Evolutionary conservation across 345 rosid species (phyloP), one percentile per base, ranked within the genome.

Genomic region (Citrus unshiu): DNA sequence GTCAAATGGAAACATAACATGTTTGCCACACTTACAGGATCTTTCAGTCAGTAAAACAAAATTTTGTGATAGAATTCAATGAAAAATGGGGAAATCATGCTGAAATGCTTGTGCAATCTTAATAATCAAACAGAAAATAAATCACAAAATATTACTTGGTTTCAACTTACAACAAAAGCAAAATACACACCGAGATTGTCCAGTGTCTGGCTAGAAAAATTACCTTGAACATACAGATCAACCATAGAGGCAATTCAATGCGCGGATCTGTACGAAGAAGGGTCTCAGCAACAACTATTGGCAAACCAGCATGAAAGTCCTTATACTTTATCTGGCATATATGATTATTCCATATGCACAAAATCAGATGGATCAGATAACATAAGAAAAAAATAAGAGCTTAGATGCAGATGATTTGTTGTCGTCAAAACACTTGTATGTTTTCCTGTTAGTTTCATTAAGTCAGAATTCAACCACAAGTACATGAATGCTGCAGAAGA

Each of bases 191-290:
- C 7, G 74, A 75, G 57, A 77, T 14, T 54, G 62, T 70, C 30
- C 46, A n/a, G 73, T 22, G 51, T 70, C 51, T 39, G 34, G 51
- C 69, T 56, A 69, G 77, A 81, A 79, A 46, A 79, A 78, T 82
- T 88, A 96, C 98, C 99, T 96, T 96, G 88, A 94, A 91, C 97
- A 90, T 94, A 70, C 84, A 89, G 69, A 94, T 93, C 85, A 96
- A 87, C 99, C 99, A 96, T 59, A 96, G 87, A 74, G 99, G 99
- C 83, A 96, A 88, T 77, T 96, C 97, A 56, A 94, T 93, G 72
- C 81, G 89, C 71, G 91, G 85, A 88, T 92, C 95, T n/a, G 91
- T 74, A 51, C 86, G 93, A 80, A 96, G 98, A 87, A 96, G 94
- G 63, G 97, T 91, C 85, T 93, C 92, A 72, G 97, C 97, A 86